Evolutionary conservation across 2,329 filamentous ascomycete genomes (phyloP).

Genomic region (Cladosporium sp.): DNA sequence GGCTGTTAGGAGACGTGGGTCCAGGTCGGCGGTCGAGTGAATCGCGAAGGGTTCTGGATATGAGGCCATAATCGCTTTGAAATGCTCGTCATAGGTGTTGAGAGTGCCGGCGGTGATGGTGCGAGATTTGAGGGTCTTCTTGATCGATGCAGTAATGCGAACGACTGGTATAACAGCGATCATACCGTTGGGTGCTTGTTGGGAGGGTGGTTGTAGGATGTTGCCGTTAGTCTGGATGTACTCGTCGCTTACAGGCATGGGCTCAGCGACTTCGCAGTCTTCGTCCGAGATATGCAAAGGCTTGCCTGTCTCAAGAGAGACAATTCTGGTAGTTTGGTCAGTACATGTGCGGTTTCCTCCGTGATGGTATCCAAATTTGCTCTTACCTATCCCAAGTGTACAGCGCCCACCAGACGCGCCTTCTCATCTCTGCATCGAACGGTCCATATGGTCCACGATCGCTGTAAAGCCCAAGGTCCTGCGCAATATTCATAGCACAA

Average conservation of each 20-base stretch:
- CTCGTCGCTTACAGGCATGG: conserved; percentile 78
- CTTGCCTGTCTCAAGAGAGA: conserved; percentile 78
- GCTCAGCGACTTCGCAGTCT: conserved; percentile 83
- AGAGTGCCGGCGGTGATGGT: conserved; percentile 68
- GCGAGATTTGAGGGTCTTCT: conserved; percentile 68
- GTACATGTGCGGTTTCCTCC: conserved; percentile 20
- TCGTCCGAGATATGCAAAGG: conserved; percentile 82
- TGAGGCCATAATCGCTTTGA: conserved; percentile 70
- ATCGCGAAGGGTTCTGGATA: conserved; percentile 77
- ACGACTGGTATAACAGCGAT: conserved; percentile 80
- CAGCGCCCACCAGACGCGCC: conserved; percentile 89
- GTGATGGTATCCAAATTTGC: neutral
- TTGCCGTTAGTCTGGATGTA: conserved; percentile 62
- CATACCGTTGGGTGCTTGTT: conserved; percentile 67
- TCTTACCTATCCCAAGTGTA: conserved; percentile 83
- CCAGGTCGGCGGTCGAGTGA: conserved; percentile 65
- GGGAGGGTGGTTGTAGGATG: conserved; percentile 41
- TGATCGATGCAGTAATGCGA: conserved; percentile 72
- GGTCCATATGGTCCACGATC: conserved; percentile 73
- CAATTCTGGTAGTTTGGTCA: conserved; percentile 53
- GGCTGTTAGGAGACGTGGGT: conserved; percentile 73
- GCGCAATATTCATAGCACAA: conserved; percentile 74
- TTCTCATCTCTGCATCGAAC: conserved; percentile 81
- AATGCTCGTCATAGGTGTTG: conserved; percentile 78
- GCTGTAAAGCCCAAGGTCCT: conserved; percentile 79